Evolutionary conservation across 1,284 basidiomycete species (phyloP), one percentile per base, ranked within the genome.

Genomic region (Athelia sp.): DNA sequence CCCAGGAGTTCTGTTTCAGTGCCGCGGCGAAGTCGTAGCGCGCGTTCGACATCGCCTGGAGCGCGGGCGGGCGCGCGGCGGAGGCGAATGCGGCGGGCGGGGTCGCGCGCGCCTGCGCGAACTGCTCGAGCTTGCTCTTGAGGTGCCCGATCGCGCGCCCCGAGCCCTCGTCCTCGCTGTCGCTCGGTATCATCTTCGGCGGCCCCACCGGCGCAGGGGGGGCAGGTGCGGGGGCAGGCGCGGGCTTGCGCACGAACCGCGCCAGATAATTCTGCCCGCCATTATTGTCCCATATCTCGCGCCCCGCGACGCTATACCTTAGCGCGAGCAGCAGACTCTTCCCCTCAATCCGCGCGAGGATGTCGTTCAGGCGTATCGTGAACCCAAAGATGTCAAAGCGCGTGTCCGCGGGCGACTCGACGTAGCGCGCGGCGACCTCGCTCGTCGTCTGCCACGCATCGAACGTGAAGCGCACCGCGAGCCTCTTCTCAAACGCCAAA

Each of bases 371-470:
- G 43, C 78, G 75, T 51, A 89, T 81, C n/a, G 65, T 66, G 62
- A 90, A 90, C 29, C 69, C 62, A 63, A 90, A 90, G 19, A 81
- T 64, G 63, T 95, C 93, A 60, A 82, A 81, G 31, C 62, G 55
- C 40, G 74, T 76, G n/a, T 68, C 69, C 50, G 74, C 72, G 17
- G 86, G 57, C 21, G 86, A 84, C 56, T 87, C 84, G 46, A 81
- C 69, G 65, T 92, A 88, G 42, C 80, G 82, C 21, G 85, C 94
- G 1, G 86, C 82, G 43, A 98, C 90, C 69, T 98, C 95, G 64
- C 87, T 93, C 51, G 91, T 95, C 32, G 95, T 98, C 67, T 93
- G 90, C 95, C 96, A 98, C 60, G 77, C 79, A 65, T 98, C 95
- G 57, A 95, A 80, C 1, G 95, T 98, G 69, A 98, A 98, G 35